Base-by-base conservation (phyloP, 2,329 filamentous ascomycete genomes). In the Talaromyces sp. region DNA sequence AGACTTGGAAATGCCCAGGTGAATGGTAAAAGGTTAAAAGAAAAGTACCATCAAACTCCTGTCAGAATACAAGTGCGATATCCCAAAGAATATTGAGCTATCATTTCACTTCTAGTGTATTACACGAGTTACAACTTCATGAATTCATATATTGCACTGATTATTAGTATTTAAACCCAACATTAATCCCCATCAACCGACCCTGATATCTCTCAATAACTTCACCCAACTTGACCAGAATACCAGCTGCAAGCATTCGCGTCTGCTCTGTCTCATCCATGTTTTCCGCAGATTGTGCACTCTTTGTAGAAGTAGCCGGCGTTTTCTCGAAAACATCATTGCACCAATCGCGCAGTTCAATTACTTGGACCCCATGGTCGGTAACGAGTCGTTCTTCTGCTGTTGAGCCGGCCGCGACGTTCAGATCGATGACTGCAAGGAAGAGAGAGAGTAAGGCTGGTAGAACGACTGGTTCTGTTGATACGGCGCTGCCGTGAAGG, bases 281-380 rank as follows among this genome's bases (percentile, higher is more conserved):
- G 85, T 84, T 69, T 89, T 82, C 73, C 86, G 86, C 56, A 92
- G 89, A 77, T 89, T 88, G 33, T 90, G 85, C 72, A 86, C 86
- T 69, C 86, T 89, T 84, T 79, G 45, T 13, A 7, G 22, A 82
- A 80, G 63, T 76, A 67, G 68, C 75, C 66, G 77, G 72, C 67
- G 74, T 76, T 58, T 81, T 81, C 66, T 90, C 86, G 77, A 97
- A 96, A 1, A 97, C 85, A 63, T 83, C 83, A 50, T 87, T 85
- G 1, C 91, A 90, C 95, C 95, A 99, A 72, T 92, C 90, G 71
- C 91, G 87, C 66, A 92, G 90, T 83, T 98, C 94, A 61, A 96
- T 84, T 25, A 98, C 80, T 75, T 94, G 88, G 64, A 87, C 86
- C 0, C 90, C 89, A 70, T 92, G 87, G 65, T 89, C 86, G 66